A percentile compares a stretch with the other conserved stretches of the same genome.
Evolutionary conservation across 306 rosid genomes (phyloP).

Genomic region (Chamaecrista fasciculata): DNA sequence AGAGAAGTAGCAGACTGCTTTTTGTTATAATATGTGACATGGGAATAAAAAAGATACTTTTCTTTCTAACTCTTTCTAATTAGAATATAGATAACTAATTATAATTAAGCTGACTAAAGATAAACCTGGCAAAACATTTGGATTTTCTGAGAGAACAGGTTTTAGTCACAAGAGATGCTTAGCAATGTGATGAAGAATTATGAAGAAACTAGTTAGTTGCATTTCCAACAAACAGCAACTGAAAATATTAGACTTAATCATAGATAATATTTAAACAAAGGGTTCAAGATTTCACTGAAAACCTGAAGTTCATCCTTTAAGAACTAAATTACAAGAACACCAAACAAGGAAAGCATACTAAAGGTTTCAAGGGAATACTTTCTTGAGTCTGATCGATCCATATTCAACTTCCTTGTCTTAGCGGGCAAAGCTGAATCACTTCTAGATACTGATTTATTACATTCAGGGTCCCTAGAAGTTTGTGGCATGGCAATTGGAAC

Average conservation of each 20-base stretch:
- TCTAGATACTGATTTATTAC: conserved; percentile 52
- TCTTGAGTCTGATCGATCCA: conserved; percentile 75
- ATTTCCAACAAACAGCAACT: neutral
- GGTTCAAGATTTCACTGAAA: conserved; percentile 16
- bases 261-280: neutral
- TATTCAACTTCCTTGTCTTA: conserved; percentile 64
- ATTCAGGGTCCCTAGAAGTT: conserved; percentile 69
- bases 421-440: conserved; percentile 65
- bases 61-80: neutral
- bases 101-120: neutral
- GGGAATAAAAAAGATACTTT: neutral
- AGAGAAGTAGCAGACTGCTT: neutral
- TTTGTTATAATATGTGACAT: neutral
- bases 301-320: conserved; percentile 1
- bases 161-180: neutral
- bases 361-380: conserved; percentile 52
- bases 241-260: neutral
- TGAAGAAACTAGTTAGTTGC: neutral
- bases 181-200: neutral
- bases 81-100: neutral
- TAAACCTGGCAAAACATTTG: neutral
- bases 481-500: conserved; percentile 72
- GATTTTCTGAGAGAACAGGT: neutral
- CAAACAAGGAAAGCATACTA: conserved; percentile 16
- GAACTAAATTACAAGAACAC: neutral